Percentiles rank a stretch among this genome's conserved stretches.
Evolutionary conservation across 768 basidiomycete genomes (phyloP).

Genomic region (Terana coerulea): DNA sequence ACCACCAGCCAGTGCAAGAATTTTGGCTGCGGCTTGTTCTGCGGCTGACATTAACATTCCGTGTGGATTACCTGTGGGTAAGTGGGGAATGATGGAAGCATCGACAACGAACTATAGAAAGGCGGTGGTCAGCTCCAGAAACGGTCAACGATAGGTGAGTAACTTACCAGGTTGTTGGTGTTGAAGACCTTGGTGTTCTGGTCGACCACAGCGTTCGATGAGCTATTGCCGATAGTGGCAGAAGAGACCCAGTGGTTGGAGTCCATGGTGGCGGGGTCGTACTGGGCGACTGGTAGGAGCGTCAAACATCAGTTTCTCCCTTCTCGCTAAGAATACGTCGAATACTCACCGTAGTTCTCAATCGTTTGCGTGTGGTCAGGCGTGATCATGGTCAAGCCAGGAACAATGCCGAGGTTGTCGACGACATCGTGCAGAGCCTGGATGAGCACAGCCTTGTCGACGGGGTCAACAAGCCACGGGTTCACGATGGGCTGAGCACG

Average conservation of each 20-base stretch:
- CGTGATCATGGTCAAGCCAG: constrained; percentile 51
- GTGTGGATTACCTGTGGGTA: constrained; percentile 58
- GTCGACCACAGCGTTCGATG: constrained; percentile 46
- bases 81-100: constrained; percentile 45
- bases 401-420: constrained; percentile 38
- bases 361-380: constrained; percentile 58
- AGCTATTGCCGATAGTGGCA: constrained; percentile 39
- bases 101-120: constrained; percentile 55
- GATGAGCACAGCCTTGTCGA: constrained; percentile 50
- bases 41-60: constrained; percentile 53
- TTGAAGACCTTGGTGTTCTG: constrained; percentile 50
- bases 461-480: constrained; percentile 58
- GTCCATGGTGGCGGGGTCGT: constrained; percentile 32
- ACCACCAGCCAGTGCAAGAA: constrained; percentile 51
- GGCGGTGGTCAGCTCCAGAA: constrained; percentile 26
- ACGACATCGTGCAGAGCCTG: constrained; percentile 48
- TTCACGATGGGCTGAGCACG: constrained; percentile 43
- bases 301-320: too few species aligned
- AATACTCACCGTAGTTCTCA: constrained; percentile 46
- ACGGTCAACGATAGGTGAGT: background rate
- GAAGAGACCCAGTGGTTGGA: constrained; percentile 68
- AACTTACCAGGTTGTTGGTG: constrained; percentile 35
- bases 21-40: constrained; percentile 54
- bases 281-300: constrained; percentile 18
- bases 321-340: constrained; percentile 27